A percentile compares a stretch with the other conserved stretches of the same genome.
phyloP scores from a whole-genome alignment of 768 basidiomycete species.

The Russula virescens region DNA sequence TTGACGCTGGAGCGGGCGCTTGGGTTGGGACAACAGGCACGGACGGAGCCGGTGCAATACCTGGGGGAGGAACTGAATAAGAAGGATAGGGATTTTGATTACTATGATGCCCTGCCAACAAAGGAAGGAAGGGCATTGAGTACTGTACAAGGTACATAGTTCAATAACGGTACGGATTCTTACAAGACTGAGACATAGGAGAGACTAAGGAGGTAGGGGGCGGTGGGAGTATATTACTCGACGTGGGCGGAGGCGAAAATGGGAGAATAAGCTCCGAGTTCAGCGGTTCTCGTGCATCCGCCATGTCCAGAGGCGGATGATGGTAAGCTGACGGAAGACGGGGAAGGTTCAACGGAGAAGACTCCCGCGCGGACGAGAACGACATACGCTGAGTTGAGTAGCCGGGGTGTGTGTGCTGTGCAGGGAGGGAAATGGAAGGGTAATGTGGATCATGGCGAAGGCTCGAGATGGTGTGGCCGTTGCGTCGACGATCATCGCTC shows the following conservation, averaged over 20 bases:
- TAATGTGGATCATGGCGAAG: slow-evolving; percentile 31
- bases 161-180: slow-evolving; percentile 68
- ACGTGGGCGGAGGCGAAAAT: slow-evolving; percentile 27
- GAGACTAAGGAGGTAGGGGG: slow-evolving; percentile 49
- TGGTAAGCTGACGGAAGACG: slow-evolving; percentile 24
- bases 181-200: slow-evolving; percentile 47
- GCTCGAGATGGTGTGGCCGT: slow-evolving; percentile 31
- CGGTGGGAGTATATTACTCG: slow-evolving; percentile 35
- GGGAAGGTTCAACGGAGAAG: slow-evolving; percentile 23
- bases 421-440: slow-evolving; percentile 21
- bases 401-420: slow-evolving; percentile 23
- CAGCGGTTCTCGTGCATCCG: slow-evolving; percentile 20
- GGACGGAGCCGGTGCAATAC: background rate
- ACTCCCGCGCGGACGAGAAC: slow-evolving; percentile 23
- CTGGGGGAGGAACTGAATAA: slow-evolving; percentile 20
- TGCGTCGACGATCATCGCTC: slow-evolving; percentile 34
- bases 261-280: slow-evolving; percentile 23
- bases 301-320: slow-evolving; percentile 17
- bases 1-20: background rate
- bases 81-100: slow-evolving; percentile 26
- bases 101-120: slow-evolving; percentile 42
- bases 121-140: slow-evolving; percentile 50
- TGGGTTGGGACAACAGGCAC: slow-evolving; percentile 3
- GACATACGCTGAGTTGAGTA: slow-evolving; percentile 22
- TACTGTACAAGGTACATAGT: slow-evolving; percentile 59